Evolutionary conservation across 805 yeast species (phyloP).

Genomic region (Komagataella pastoris): DNA sequence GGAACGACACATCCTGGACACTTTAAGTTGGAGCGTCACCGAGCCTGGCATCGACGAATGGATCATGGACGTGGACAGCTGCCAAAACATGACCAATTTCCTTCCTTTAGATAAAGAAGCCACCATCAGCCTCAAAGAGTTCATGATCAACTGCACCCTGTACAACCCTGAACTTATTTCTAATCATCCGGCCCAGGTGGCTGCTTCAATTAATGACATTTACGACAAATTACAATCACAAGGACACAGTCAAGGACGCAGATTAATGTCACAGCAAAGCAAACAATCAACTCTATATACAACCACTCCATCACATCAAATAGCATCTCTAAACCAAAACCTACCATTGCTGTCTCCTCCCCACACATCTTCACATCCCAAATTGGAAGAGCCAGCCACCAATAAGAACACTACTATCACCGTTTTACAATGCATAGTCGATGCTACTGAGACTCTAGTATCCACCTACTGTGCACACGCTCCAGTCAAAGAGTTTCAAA

Average conservation of each 20-base stretch:
- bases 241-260: neutral
- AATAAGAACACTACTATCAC: neutral
- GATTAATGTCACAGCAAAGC: neutral
- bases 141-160: conserved; percentile 31
- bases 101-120: conserved; percentile 16
- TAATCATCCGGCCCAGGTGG: conserved; percentile 16
- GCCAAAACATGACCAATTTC: conserved; percentile 22
- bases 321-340: neutral
- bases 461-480: neutral
- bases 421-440: neutral
- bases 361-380: neutral
- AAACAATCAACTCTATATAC: neutral
- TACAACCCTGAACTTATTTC: conserved; percentile 33
- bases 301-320: neutral
- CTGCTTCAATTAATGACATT: conserved; percentile 5
- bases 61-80: conserved; percentile 27
- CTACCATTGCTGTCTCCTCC: neutral
- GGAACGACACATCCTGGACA: conserved; percentile 64
- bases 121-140: conserved; percentile 33
- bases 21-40: conserved; percentile 59
- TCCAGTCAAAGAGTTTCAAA: neutral
- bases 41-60: conserved; percentile 48
- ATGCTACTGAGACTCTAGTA: neutral
- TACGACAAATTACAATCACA: conserved; percentile 1
- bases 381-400: neutral